Base-by-base conservation (phyloP, 2,329 filamentous ascomycete genomes). In the Penicillium sclerotiorum region DNA sequence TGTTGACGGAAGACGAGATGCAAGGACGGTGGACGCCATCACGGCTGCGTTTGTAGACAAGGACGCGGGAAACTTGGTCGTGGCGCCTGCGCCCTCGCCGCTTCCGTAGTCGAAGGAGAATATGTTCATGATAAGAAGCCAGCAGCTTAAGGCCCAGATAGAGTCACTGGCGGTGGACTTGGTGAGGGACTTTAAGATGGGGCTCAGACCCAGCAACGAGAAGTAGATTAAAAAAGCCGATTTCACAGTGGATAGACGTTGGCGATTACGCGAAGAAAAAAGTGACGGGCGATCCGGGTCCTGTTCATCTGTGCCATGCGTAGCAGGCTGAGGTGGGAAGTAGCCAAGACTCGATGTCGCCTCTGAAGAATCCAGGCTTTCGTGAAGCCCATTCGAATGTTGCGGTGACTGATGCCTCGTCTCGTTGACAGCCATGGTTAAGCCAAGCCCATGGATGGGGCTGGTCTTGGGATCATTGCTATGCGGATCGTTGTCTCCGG, bases 101-200 rank as follows among this genome's bases (percentile, higher is more conserved):
- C 89, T 88, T 9, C 90, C 89, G 71, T 99, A 99, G 77, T 99
- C 94, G 66, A 96, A 97, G 69, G 95, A 96, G 73, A 96, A 95
- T 54, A 97, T 90, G 70, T 99, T 99, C 73, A 96, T 93, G 63
- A 89, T 83, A 55, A 99, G 83, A 37, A 99, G 80, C 85, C 91
- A 94, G 65, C 90, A 92, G 43, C 90, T 94, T 77, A 99, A 88
- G 50, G 94, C 90, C 94, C 94, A 99, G 68, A 99, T 99, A 36
- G 88, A 94, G 78, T 99, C 94, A 48, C 84, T 88, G 7, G 90
- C 93, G 4, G 93, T 97, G 5, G 92, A 96, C 43, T 83, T 83
- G 1, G 94, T 99, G n/a, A 99, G 82, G 1, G 92, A 96, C 71
- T 96, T 96, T 54, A 99, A 84, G 57, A 99, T 97, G 0, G 94